Evolutionary conservation across 306 rosid genomes (phyloP), one percentile per base, ranked within the genome.

Genomic region (Amphicarpaea edgeworthii): DNA sequence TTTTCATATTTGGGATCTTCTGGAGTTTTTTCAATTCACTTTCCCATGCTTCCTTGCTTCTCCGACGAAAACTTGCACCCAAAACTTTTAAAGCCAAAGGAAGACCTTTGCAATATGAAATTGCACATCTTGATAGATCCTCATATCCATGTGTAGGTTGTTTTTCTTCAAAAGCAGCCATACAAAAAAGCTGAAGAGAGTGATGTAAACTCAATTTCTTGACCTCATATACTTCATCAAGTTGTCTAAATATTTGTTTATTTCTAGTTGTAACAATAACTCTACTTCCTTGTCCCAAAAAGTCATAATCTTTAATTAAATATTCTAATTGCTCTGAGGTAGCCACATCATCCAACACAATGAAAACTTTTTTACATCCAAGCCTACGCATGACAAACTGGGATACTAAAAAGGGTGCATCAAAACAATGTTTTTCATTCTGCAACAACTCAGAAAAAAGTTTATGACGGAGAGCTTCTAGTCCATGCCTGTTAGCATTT

Each of bases 121-220:
- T 26, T 68, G 50, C 73, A 45, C 40, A 12, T 23, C 54, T 9
- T 5, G 74, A 55, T 3, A 78, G 32, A 42, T 82, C 23, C 55
- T 62, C 34, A 65, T 50, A 82, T 26, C 69, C 86, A 0, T 4
- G 34, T 20, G 10, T 8, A 37, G 84, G 82, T 5, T 17, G 43
- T 6, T 7, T 19, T 40, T 55, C 47, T 12, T 12, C 11, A 37
- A 85, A 85, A 14, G 70, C 83, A 15, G 58, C 58, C 51, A 50
- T 20, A 6, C 47, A 28, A 6, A 85, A 82, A 23, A 85, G 84
- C 26, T 75, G 6, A 43, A 75, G 17, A 46, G 51, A 46, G 51
- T 46, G 51, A 46, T 46, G 7, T 14, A 46, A 46, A 46, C 19
- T 46, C 16, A 46, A 47, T 47, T 15, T 3, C 54, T n/a, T 47